Evolutionary conservation across 129 eudicot genomes (phyloP).

Genomic region (Dittrichia graveolens): DNA sequence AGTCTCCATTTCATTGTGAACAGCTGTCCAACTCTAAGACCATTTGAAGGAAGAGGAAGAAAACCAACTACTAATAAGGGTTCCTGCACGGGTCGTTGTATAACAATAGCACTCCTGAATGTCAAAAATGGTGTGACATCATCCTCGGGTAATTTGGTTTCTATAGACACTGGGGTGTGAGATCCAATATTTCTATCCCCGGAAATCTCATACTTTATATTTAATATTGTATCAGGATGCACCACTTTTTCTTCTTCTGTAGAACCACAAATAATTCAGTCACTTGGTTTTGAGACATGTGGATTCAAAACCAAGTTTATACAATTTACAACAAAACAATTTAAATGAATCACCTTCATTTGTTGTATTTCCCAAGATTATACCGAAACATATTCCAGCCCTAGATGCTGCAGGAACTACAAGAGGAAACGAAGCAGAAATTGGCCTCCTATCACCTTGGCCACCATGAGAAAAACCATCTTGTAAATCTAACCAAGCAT

Average conservation of each 20-base stretch:
- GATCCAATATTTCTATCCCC: slow-evolving; percentile 82
- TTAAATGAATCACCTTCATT: slow-evolving; percentile 42
- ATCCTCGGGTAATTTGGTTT: slow-evolving; percentile 34
- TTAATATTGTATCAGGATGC: slow-evolving; percentile 64
- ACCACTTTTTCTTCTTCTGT: slow-evolving; percentile 58
- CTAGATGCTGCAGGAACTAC: slow-evolving; percentile 70
- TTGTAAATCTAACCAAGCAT: slow-evolving; percentile 97
- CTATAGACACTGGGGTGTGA: slow-evolving; percentile 61
- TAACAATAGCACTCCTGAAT: slow-evolving; percentile 65
- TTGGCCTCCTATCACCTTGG: slow-evolving; percentile 65
- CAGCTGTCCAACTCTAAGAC: slow-evolving; percentile 88
- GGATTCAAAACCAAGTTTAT: not conserved
- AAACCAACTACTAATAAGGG: slow-evolving; percentile 93
- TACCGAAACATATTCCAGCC: slow-evolving; percentile 75
- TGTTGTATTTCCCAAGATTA: slow-evolving; percentile 46
- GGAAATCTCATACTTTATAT: slow-evolving; percentile 59
- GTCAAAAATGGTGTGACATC: slow-evolving; percentile 43
- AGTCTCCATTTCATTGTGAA: slow-evolving; percentile 87
- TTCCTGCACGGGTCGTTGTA: slow-evolving; percentile 89
- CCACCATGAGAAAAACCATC: slow-evolving; percentile 88
- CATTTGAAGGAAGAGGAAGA: slow-evolving; percentile 86
- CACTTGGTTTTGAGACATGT: not conserved
- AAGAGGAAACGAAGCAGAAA: slow-evolving; percentile 75
- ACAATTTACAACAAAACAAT: too few relatives aligned
- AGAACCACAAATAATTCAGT: slow-evolving; percentile 15